Conservation (phyloP, 345 rosid species). For the Brassica nigra region DNA sequence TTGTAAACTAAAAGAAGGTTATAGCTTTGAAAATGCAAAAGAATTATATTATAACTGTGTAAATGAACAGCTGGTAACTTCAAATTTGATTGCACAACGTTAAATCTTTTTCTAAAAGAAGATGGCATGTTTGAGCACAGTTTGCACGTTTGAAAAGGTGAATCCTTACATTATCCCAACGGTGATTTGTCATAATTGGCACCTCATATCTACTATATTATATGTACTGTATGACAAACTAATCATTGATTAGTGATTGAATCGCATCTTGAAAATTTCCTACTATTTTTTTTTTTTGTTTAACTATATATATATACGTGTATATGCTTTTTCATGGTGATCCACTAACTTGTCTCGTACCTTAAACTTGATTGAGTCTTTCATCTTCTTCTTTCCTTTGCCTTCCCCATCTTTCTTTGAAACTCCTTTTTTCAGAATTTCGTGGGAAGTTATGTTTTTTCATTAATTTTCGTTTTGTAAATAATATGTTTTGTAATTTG, state of each 20-base stretch:
- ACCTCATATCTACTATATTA: not conserved
- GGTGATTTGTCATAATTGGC: not conserved
- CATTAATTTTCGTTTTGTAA: not conserved
- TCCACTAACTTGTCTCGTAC: slow-evolving; percentile 37
- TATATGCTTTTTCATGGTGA: slow-evolving; percentile 39
- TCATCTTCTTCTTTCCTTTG: slow-evolving; percentile 8
- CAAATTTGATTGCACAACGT: not conserved
- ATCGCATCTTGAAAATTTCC: slow-evolving; percentile 28
- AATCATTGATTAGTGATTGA: slow-evolving; percentile 31
- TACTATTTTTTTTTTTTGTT: not conserved
- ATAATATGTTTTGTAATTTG: not conserved
- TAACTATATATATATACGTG: slow-evolving; percentile 17
- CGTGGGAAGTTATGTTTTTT: not conserved
- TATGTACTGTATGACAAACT: slow-evolving; percentile 1
- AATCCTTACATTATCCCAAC: not conserved
- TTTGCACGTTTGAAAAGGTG: not conserved
- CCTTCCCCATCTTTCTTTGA: not conserved
- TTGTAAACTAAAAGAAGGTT: not conserved
- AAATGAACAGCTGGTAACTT: not conserved
- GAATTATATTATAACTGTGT: not conserved
- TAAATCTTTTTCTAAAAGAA: not conserved
- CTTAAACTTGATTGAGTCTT: slow-evolving; percentile 27
- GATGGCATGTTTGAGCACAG: not conserved
- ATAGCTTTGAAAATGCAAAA: not conserved
- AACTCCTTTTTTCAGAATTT: not conserved